Conservation (phyloP, 1,139 yeast genomes). For the Taphrina pruni region DNA sequence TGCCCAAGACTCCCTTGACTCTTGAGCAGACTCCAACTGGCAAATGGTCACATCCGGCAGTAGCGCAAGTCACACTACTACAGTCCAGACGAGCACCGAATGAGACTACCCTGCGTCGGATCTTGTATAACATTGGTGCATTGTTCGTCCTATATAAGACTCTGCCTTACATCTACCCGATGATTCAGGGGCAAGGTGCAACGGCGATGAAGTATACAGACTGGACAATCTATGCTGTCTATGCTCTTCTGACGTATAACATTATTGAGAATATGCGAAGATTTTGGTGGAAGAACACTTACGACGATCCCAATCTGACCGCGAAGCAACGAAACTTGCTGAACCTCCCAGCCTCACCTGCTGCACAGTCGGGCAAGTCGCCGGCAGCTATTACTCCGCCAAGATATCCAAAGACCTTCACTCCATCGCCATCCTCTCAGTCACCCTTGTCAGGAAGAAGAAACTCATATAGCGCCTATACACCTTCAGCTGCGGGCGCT, state of each 20-base stretch:
- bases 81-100: constrained; percentile 32
- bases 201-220: neutral
- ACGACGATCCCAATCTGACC: constrained; percentile 25
- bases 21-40: constrained; percentile 35
- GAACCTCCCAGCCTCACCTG: constrained; percentile 38
- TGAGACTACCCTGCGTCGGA: constrained; percentile 28
- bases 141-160: constrained; percentile 21
- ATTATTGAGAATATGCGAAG: constrained; percentile 27
- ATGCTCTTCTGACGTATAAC: constrained; percentile 19
- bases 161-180: constrained; percentile 8
- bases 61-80: constrained; percentile 12
- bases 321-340: constrained; percentile 26
- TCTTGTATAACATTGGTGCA: constrained; percentile 23
- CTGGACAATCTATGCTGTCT: constrained; percentile 24
- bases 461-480: constrained; percentile 5
- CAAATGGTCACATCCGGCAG: constrained; percentile 29
- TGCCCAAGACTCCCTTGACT: constrained; percentile 21
- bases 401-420: constrained; percentile 24
- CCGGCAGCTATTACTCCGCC: constrained; percentile 29
- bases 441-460: constrained; percentile 20
- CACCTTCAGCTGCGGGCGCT: constrained; percentile 3
- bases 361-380: constrained; percentile 2
- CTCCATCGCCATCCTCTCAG: constrained; percentile 32
- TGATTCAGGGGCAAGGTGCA: neutral
- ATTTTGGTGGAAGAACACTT: constrained; percentile 32